Base-by-base conservation (phyloP, 768 basidiomycete genomes). In the Tulasnella sp. region DNA sequence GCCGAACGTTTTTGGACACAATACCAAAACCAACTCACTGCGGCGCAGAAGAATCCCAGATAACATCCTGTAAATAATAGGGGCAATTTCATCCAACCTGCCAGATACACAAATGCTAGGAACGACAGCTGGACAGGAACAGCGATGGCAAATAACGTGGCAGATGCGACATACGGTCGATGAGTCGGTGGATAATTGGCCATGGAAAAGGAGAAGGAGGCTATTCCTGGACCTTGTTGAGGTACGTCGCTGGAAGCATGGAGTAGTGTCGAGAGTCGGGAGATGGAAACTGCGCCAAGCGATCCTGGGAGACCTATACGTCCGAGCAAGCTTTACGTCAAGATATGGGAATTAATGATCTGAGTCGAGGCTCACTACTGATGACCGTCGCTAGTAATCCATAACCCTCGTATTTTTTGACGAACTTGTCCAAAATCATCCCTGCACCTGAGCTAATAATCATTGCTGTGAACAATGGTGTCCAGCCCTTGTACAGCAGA, bases 391-490 rank as follows among this genome's bases (percentile, higher is more conserved):
- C 86, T 13, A 99, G 76, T 0, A 97, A 72, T 0, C 88, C 91
- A 67, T 88, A 98, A 1, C 90, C 94, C 59, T 85, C 80, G 65
- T 91, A 98, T 34, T 81, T 77, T 64, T 83, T 84, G 4, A 95
- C 93, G 64, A 94, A 96, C 49, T 80, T 78, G 66, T 97, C 92
- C 9, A 99, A 80, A 0, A 97, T 86, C 63, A 97, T 84, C 0
- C 96, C 96, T 0, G 95, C 88, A 0, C 81, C 89, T 60, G 83
- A 86, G 65, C 83, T 86, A 65, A 95, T 88, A 45, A 81, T 70
- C 89, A 95, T 92, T 4, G 91, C 90, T n/a, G 81, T 81, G 58
- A 96, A 84, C 1, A 98, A 77, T 0, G 96, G 93, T 0, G 78
- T 73, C 96, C 96, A 99, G 2, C 95, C 96, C 53, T 88, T 80